Base-by-base conservation (phyloP, 2,329 filamentous ascomycete genomes). In the Didymella pinodella region DNA sequence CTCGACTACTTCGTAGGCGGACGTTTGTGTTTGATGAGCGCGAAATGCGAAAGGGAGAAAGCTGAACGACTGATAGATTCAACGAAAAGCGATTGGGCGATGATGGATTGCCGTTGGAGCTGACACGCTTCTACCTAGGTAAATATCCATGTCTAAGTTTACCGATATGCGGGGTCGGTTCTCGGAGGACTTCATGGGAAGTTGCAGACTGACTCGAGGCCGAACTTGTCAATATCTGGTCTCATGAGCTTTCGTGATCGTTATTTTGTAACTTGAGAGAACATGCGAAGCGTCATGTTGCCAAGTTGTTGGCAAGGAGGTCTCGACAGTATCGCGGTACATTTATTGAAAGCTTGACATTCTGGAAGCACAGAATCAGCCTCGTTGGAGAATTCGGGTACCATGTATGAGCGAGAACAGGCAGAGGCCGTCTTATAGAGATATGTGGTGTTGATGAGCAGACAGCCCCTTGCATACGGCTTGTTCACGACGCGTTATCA, bases 101-200 rank as follows among this genome's bases (percentile, higher is more conserved):
- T 8, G 36, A 20, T n/a, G n/a, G 36, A 40, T 10, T 20, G 6
- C 36, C 18, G n/a, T 40, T 40, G 18, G 36, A 20, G 18, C 16
- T 40, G 18, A 40, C 20, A 40, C 18, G 11, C 36, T 18, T 40
- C 36, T 58, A 40, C 45, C 49, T 53, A 53, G 55, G 45, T 58
- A 32, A 47, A 49, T 22, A 18, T 20, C 16, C 12, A 5, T 47
- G 41, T 58, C 50, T 26, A 61, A 56, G 53, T 50, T 57, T 54
- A 47, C 50, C 50, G 50, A 54, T 12, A 61, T 65, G 64, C 64
- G 64, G 64, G 64, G 64, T 66, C 62, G 58, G 57, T 50, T 50
- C 51, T 45, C 26, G 50, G 46, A 46, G 36, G 40, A 46, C 40
- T 50, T 28, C 41, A 20, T 22, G 16, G n/a, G 25, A 44, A 16